Evolutionary conservation across 805 yeast species (phyloP).

Genomic region (Kuraishia cidri): DNA sequence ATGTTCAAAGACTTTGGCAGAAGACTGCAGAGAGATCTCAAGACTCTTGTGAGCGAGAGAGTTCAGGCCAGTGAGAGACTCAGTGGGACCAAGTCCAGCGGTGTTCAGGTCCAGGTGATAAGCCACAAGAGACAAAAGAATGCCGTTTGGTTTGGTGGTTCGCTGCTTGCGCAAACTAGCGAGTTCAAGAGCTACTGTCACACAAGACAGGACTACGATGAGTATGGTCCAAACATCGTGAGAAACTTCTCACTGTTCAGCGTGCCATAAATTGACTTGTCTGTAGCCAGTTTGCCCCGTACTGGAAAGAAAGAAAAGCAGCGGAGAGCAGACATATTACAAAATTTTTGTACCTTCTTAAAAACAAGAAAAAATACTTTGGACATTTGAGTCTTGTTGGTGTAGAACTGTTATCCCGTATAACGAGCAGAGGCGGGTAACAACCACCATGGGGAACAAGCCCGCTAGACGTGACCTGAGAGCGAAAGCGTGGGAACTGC

Average conservation of each 20-base stretch:
- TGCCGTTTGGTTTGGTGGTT: slow-evolving; percentile 99
- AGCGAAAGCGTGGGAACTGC: too few relatives aligned
- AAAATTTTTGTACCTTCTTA: too few relatives aligned
- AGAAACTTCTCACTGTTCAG: slow-evolving; percentile 93
- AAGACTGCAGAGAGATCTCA: slow-evolving; percentile 91
- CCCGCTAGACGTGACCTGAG: too few relatives aligned
- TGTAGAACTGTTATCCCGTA: too few relatives aligned
- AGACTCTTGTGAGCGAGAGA: slow-evolving; percentile 80
- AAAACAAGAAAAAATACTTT: too few relatives aligned
- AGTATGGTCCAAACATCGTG: slow-evolving; percentile 95
- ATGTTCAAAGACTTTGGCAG: slow-evolving; percentile 99
- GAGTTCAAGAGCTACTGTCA: slow-evolving; percentile 96
- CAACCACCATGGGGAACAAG: too few relatives aligned
- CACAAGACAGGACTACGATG: slow-evolving; percentile 96
- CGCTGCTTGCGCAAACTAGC: slow-evolving; percentile 91
- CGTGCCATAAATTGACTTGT: slow-evolving; percentile 70
- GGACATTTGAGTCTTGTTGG: too few relatives aligned
- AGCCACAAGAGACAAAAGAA: slow-evolving; percentile 96
- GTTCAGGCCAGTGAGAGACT: slow-evolving; percentile 72
- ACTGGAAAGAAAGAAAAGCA: too few relatives aligned
- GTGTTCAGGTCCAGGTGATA: slow-evolving; percentile 95
- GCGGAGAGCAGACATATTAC: too few relatives aligned
- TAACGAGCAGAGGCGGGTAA: too few relatives aligned
- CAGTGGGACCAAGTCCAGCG: slow-evolving; percentile 74
- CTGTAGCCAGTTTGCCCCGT: neutral